Evolutionary conservation across 805 yeast species (phyloP), one percentile per base, ranked within the genome.

Genomic region (Starmerella riodocensis): DNA sequence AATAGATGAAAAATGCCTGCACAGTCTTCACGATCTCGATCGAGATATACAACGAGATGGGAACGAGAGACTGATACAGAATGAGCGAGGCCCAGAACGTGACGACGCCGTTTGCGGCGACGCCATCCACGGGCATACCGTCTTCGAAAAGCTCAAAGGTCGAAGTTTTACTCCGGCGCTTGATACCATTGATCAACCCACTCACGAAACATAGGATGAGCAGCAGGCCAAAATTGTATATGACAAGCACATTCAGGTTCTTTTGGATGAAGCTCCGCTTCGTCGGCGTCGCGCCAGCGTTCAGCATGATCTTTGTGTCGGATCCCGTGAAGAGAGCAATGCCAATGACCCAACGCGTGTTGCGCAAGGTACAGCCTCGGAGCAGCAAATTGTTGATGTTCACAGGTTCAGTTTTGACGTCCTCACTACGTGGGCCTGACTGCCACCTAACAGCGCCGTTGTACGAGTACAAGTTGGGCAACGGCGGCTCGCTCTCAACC

Each of bases 271-370:
- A 69, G 12, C 82, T 74, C 28, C 73, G 69, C 55, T 81, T 81
- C 2, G 79, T 75, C 8, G 93, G 93, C 0, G 93, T 80, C 20
- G 71, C 65, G 38, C 93, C 93, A 3, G 88, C 71, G 55, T 82
- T 81, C 43, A 81, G 63, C 80, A 80, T 76, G 46, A 81, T 77
- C 58, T 81, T 82, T 6, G 88, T 69, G 47, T 81, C 91, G 21
- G 58, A 56, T 36, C 93, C 93, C 2, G 93, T 80, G 55, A 76
- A 79, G 17, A 78, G 62, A 3, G 76, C 86, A 20, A 74, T 57
- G 14, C 88, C 85, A 37, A 81, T 64, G 3, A 67, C 81, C 84
- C 86, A 82, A 42, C 73, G 70, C 3, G 88, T 79, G 59, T 81
- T 81, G 56, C 91, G 65, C 43, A 81, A 59, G 9, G 78, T 67